Evolutionary conservation across 2,329 filamentous ascomycete species (phyloP), one percentile per base, ranked within the genome.

Genomic region (Sclerotinia nivalis): DNA sequence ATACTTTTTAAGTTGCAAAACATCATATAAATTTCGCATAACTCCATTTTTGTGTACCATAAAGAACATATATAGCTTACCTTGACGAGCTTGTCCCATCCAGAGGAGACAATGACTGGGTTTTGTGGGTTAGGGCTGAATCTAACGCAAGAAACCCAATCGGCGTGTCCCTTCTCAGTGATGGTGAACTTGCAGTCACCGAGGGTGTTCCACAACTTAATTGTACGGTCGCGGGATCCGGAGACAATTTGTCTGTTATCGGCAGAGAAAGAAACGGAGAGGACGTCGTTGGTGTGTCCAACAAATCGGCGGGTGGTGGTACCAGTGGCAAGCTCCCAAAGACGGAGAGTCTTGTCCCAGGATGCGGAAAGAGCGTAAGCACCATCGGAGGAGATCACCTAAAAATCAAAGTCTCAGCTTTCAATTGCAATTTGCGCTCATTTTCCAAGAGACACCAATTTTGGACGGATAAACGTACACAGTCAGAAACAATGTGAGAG

Each of bases 111-210:
- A 83, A 99, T 99, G 83, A 99, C 96, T 78, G 96, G 95, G 91
- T 98, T 99, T 89, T 98, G 95, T 81, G 96, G 96, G 90, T 99
- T 99, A 82, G 96, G 96, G 86, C 92, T 96, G 92, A 99, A 99
- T 85, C 96, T 92, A 79, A 99, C 96, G 88, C 95, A 98, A 75
- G 95, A 97, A 79, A 97, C 96, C 96, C 96, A 99, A 86, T 99
- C 96, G 85, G 93, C 93, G 89, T 99, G 96, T 83, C 96, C 96
- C 92, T 99, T 99, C 83, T 99, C 96, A 85, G 93, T 97, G 88
- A 99, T 98, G 87, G 95, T 99, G 91, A 90, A 99, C 89, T 99
- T 99, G 94, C 96, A 99, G 90, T 99, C 96, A 86, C 96, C 96
- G 77, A 99, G 93, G 80, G 96, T 99, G 89, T 99, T 99, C 96